These are phyloP conservation scores for Pelargonium exstipulatum DNA, from an alignment of 441 rosid genomes.

Conservation along the genomic window DNA sequence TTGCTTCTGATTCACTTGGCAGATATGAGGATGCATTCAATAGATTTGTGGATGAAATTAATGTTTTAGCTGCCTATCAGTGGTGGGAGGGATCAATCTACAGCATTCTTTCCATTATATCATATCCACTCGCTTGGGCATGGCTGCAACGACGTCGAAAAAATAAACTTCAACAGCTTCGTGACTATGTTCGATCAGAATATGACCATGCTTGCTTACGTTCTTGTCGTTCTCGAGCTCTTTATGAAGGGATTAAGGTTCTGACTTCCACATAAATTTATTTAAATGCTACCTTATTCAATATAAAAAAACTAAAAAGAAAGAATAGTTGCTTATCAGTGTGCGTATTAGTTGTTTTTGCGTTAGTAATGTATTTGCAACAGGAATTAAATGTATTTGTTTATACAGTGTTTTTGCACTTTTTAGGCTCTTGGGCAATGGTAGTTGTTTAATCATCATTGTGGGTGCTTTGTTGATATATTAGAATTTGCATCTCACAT, in stretches of 20 bases:
- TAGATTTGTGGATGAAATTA: constrained; percentile 80
- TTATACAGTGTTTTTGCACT: background rate
- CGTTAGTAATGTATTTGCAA: background rate
- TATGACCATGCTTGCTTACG: constrained; percentile 99
- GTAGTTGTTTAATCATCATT: background rate
- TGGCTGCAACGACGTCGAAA: constrained; percentile 76
- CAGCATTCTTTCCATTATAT: constrained; percentile 64
- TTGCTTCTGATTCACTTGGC: constrained; percentile 16
- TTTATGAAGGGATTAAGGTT: constrained; percentile 99
- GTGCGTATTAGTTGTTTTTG: background rate
- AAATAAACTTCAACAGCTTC: constrained; percentile 73
- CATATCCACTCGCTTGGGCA: constrained; percentile 83
- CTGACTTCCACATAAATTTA: constrained; percentile 9
- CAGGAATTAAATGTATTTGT: background rate
- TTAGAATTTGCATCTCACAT: background rate
- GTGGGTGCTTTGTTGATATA: background rate
- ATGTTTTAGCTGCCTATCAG: constrained; percentile 73
- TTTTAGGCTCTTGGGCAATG: background rate
- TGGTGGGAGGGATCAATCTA: constrained; percentile 94
- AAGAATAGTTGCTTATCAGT: background rate
- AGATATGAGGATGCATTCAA: constrained; percentile 84
- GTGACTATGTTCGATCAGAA: constrained; percentile 94
- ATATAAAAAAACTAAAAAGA: background rate
- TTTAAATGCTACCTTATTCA: background rate
- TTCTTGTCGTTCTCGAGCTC: constrained; percentile 98